phyloP scores from a whole-genome alignment of 192 early-diverging fungal genomes.

The Entomortierella chlamydospora region DNA sequence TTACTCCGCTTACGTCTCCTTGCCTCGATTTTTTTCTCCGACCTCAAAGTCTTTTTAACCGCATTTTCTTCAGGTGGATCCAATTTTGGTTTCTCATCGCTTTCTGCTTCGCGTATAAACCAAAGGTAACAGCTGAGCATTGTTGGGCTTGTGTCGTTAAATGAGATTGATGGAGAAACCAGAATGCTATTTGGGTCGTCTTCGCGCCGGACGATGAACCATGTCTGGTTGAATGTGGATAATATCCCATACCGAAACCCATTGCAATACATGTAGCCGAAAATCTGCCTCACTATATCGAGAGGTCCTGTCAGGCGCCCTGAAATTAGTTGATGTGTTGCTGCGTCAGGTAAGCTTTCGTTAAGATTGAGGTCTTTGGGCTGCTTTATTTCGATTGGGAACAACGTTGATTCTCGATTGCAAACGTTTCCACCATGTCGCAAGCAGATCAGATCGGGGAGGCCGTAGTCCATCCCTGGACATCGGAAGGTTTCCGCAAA shows the following conservation, averaged over 20 bases:
- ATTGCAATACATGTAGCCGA: constrained; percentile 14
- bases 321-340: too few relatives aligned
- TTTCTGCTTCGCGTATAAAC: not conserved
- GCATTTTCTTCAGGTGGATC: not conserved
- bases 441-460: constrained; percentile 9
- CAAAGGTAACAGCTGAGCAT: constrained; percentile 21
- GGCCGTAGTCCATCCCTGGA: not conserved
- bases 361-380: not conserved
- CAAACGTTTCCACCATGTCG: not conserved
- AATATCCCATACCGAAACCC: constrained; percentile 22
- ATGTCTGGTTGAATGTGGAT: constrained; percentile 18
- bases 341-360: not conserved
- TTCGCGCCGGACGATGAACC: constrained; percentile 1
- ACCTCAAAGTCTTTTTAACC: not conserved
- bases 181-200: not conserved
- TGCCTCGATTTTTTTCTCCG: too few relatives aligned
- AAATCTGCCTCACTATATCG: constrained; percentile 1
- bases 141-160: constrained; percentile 15
- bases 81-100: not conserved
- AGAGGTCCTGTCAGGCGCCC: not conserved
- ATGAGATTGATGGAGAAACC: constrained; percentile 20
- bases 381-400: constrained; percentile 14
- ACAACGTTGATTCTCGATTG: not conserved
- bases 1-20: too few relatives aligned
- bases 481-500: not conserved